Percentiles rank a stretch among this genome's conserved stretches.
Conservation (phyloP, 345 rosid species). For the Punica granatum region DNA sequence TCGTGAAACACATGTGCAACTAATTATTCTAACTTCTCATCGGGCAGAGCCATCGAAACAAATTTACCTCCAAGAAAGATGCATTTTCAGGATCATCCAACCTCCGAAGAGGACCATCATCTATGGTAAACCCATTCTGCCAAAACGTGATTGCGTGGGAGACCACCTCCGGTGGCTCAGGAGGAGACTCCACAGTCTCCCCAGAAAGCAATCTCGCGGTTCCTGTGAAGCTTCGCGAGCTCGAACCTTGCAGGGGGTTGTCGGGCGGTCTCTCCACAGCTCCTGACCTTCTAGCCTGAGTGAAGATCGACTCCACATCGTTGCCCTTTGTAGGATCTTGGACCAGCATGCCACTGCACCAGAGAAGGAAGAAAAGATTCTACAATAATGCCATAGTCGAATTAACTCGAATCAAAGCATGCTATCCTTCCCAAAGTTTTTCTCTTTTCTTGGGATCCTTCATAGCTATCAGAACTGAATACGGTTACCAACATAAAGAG, state of each 20-base stretch:
- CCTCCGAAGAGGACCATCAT: constrained; percentile 76
- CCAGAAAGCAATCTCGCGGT: constrained; percentile 68
- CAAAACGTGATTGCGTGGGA: constrained; percentile 70
- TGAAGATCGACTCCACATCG: constrained; percentile 60
- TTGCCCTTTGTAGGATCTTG: constrained; percentile 64
- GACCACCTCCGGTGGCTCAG: constrained; percentile 48
- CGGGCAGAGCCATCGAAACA: not conserved
- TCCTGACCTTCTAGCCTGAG: constrained; percentile 48
- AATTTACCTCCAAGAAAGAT: constrained; percentile 66
- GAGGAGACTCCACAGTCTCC: constrained; percentile 48
- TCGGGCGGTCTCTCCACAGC: constrained; percentile 66
- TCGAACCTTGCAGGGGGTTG: constrained; percentile 33
- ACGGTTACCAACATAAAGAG: not conserved
- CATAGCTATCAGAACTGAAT: not conserved
- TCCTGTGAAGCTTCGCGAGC: constrained; percentile 68
- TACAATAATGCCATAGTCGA: no score
- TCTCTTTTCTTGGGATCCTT: not conserved
- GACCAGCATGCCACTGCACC: constrained; percentile 79
- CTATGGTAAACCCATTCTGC: constrained; percentile 87
- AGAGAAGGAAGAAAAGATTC: not conserved
- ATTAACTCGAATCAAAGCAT: no score
- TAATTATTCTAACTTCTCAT: not conserved
- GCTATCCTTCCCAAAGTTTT: not conserved
- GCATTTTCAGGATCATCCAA: constrained; percentile 79
- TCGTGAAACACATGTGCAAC: not conserved